A percentile compares a stretch with the other conserved stretches of the same genome.
Evolutionary conservation across 768 basidiomycete genomes (phyloP).

Genomic region (Cantharellus anzutake): DNA sequence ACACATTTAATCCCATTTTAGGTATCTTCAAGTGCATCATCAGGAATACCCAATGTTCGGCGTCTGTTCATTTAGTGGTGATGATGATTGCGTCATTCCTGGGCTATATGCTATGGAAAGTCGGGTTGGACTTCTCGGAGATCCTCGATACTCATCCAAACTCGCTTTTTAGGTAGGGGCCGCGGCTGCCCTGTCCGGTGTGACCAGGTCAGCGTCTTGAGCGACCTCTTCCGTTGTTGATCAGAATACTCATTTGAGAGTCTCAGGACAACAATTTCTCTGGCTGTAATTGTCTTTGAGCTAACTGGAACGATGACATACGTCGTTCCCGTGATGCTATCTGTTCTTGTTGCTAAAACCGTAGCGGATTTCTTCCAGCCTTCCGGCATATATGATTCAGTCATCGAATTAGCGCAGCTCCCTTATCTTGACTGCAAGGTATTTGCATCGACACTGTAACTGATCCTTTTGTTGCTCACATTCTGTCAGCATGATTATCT

Average conservation of each 20-base stretch:
- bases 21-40: slow-evolving; percentile 36
- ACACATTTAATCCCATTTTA: background rate
- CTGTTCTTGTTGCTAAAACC: slow-evolving; percentile 73
- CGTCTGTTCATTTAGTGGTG: slow-evolving; percentile 31
- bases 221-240: slow-evolving; percentile 1
- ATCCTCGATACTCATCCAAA: background rate
- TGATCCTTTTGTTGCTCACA: background rate
- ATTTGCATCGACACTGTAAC: background rate
- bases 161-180: slow-evolving; percentile 38
- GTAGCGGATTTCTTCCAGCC: slow-evolving; percentile 77
- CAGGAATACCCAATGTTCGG: slow-evolving; percentile 44
- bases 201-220: slow-evolving; percentile 43
- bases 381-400: slow-evolving; percentile 92
- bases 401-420: slow-evolving; percentile 71
- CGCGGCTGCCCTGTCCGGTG: slow-evolving; percentile 85
- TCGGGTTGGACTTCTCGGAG: background rate
- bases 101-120: slow-evolving; percentile 83
- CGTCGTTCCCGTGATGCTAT: slow-evolving; percentile 74
- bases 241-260: slow-evolving; percentile 1
- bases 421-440: slow-evolving; percentile 79
- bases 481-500: slow-evolving; percentile 42
- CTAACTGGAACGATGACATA: slow-evolving; percentile 87
- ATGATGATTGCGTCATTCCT: slow-evolving; percentile 62
- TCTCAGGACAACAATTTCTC: slow-evolving; percentile 73
- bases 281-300: slow-evolving; percentile 94